These are phyloP conservation scores for Candida suzukii DNA, from an alignment of 805 yeast genomes.

Conservation along the genomic window DNA sequence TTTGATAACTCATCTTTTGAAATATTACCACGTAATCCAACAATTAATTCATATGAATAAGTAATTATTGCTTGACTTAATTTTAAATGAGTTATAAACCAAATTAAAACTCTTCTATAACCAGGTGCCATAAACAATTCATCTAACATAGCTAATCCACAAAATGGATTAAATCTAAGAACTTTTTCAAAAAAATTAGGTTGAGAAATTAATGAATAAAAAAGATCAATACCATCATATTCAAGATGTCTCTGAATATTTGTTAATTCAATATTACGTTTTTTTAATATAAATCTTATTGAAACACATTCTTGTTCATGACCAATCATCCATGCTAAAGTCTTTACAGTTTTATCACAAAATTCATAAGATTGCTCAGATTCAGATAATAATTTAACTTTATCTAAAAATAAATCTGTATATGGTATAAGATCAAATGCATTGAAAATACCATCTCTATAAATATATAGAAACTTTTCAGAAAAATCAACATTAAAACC, in stretches of 20 bases:
- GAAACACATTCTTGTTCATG: conserved; percentile 27
- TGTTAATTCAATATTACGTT: conserved; percentile 10
- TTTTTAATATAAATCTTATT: conserved; percentile 8
- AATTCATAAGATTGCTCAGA: background rate
- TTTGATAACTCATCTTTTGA: background rate
- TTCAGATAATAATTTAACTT: conserved; percentile 16
- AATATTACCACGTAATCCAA: conserved; percentile 46
- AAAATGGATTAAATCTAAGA: conserved; percentile 41
- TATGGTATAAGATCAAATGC: no score
- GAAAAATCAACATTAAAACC: conserved; percentile 41
- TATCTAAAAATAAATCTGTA: no score
- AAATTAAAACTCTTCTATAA: conserved; percentile 52
- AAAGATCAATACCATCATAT: conserved; percentile 33
- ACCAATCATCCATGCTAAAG: conserved; percentile 48
- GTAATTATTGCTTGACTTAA: conserved; percentile 49
- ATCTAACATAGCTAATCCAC: conserved; percentile 53
- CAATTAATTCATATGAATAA: conserved; percentile 54
- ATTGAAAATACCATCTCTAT: no score
- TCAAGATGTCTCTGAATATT: background rate
- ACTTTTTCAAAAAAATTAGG: conserved; percentile 41
- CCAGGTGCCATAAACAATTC: conserved; percentile 69
- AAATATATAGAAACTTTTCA: conserved; percentile 12
- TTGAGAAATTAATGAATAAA: conserved; percentile 39
- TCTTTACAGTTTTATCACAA: conserved; percentile 32
- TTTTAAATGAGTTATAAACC: conserved; percentile 61